Conservation (phyloP, 2,329 filamentous ascomycete genomes). For the Coniella vitis region DNA sequence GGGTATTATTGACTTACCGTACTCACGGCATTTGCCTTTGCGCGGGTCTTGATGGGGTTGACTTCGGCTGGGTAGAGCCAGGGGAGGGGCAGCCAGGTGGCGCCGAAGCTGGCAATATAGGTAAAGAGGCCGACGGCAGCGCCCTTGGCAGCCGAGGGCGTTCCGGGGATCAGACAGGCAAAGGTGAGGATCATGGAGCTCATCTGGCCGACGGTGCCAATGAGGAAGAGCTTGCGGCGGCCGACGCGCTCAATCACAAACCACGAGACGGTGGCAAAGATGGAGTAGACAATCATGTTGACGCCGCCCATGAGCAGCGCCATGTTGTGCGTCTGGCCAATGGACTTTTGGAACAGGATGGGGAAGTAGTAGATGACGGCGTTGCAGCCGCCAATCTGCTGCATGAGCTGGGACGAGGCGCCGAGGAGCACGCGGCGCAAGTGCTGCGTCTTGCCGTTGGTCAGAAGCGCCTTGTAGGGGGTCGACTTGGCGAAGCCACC, state of each 20-base stretch:
- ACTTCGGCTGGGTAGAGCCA: constrained; percentile 53
- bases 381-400: constrained; percentile 33
- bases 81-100: constrained; percentile 57
- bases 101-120: constrained; percentile 63
- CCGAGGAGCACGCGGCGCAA: constrained; percentile 20
- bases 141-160: constrained; percentile 54
- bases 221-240: constrained; percentile 39
- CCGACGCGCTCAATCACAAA: constrained; percentile 43
- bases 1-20: constrained; percentile 38
- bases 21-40: constrained; percentile 38
- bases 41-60: constrained; percentile 41
- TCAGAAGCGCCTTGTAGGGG: constrained; percentile 32
- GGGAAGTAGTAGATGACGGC: constrained; percentile 42
- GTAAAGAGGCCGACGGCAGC: constrained; percentile 62
- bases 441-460: constrained; percentile 20
- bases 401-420: constrained; percentile 21
- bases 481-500: constrained; percentile 25
- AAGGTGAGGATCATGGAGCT: constrained; percentile 56
- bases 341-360: constrained; percentile 32
- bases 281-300: constrained; percentile 50
- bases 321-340: constrained; percentile 24
- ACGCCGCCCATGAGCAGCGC: constrained; percentile 44
- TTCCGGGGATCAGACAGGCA: constrained; percentile 58
- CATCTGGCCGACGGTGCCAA: constrained; percentile 39
- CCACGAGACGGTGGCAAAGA: constrained; percentile 49